Evolutionary conservation across 73 alveolate species (phyloP).

Genomic region (Paramecium primaurelia): DNA sequence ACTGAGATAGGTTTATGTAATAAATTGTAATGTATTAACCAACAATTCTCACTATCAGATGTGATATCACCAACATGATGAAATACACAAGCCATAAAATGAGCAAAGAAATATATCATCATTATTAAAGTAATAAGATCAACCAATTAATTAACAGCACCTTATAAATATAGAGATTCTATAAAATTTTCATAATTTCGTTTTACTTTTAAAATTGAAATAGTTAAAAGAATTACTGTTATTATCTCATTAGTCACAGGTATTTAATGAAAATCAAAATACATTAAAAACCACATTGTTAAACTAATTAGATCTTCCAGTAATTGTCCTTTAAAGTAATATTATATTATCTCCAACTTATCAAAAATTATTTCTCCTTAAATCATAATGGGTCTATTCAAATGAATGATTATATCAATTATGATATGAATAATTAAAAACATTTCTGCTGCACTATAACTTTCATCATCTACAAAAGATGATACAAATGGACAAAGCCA

Average conservation of each 20-base stretch:
- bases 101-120: not conserved
- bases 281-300: slow-evolving; percentile 6
- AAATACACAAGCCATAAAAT: slow-evolving; percentile 15
- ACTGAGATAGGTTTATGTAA: not conserved
- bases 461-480: not conserved
- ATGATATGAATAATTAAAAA: not conserved
- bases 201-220: not conserved
- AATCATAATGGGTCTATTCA: not conserved
- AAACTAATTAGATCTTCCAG: not conserved
- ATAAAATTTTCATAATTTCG: not conserved
- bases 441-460: not conserved
- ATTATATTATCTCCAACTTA: not conserved
- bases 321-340: not conserved
- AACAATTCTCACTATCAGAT: not conserved
- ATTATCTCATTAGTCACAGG: not conserved
- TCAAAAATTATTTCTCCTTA: not conserved
- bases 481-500: slow-evolving; percentile 14
- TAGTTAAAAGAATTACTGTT: not conserved
- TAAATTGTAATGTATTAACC: not conserved
- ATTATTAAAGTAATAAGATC: not conserved
- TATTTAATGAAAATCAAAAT: not conserved
- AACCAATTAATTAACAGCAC: not conserved
- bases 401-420: not conserved
- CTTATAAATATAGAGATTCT: not conserved
- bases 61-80: not conserved